Evolutionary conservation across 1,284 basidiomycete genomes (phyloP).

Genomic region (Earliella scabrosa): DNA sequence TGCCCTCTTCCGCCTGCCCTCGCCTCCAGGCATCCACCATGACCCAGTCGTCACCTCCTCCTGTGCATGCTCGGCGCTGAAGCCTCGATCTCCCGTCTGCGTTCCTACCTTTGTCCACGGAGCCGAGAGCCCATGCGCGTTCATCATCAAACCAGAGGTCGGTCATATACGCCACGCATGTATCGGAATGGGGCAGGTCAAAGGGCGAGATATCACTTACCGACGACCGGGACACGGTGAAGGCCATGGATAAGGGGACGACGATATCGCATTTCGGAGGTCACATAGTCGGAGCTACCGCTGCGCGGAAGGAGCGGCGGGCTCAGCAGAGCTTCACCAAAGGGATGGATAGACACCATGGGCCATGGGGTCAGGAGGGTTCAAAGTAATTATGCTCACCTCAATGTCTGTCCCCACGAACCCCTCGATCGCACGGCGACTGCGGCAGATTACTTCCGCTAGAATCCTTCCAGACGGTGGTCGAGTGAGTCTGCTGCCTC

Average conservation of each 20-base stretch:
- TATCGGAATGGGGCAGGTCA: background rate
- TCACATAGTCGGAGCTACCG: background rate
- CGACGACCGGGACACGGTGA: background rate
- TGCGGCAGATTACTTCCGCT: slow-evolving; percentile 1
- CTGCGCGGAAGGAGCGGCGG: slow-evolving; percentile 1
- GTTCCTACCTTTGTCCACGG: too few relatives aligned
- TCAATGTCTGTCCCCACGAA: background rate
- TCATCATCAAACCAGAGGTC: background rate
- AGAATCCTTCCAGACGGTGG: background rate
- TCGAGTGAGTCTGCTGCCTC: background rate
- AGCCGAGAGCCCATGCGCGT: too few relatives aligned
- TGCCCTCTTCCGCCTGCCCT: background rate
- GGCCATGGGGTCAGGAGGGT: slow-evolving; percentile 3
- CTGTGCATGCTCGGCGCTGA: background rate
- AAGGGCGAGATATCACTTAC: background rate
- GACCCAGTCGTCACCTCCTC: background rate
- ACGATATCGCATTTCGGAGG: background rate
- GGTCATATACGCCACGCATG: background rate
- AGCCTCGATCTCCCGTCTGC: too few relatives aligned
- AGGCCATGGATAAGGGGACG: background rate
- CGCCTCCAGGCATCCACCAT: slow-evolving; percentile 1
- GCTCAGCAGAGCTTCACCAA: slow-evolving; percentile 1
- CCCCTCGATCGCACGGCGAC: slow-evolving; percentile 3
- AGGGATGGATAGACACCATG: slow-evolving; percentile 1
- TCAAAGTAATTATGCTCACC: slow-evolving; percentile 4